These are phyloP conservation scores for Raffaelea arxii DNA, from an alignment of 2,329 filamentous ascomycete species.

Conservation along the genomic window DNA sequence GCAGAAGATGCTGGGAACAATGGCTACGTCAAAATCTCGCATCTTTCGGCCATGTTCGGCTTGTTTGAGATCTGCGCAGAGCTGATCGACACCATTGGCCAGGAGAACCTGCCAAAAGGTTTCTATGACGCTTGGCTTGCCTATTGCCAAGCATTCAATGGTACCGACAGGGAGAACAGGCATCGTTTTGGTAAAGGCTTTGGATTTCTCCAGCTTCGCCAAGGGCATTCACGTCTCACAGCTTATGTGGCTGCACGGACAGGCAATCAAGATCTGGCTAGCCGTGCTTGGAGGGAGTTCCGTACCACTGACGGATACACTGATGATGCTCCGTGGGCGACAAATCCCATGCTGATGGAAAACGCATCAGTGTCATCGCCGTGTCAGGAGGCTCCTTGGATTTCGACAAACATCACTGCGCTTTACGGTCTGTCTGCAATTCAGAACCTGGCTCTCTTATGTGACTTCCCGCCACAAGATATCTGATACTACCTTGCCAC, in stretches of 20 bases:
- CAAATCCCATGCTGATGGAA: neutral
- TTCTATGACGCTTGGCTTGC: slow-evolving; percentile 41
- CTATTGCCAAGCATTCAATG: neutral
- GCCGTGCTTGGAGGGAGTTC: slow-evolving; percentile 16
- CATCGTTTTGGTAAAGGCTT: neutral
- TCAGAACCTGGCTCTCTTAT: slow-evolving; percentile 37
- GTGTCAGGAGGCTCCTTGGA: slow-evolving; percentile 46
- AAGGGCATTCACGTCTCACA: slow-evolving; percentile 48
- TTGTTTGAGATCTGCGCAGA: slow-evolving; percentile 49
- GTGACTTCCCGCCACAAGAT: no score
- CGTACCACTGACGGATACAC: neutral
- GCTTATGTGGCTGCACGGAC: slow-evolving; percentile 29
- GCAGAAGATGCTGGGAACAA: slow-evolving; percentile 40
- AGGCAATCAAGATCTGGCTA: neutral
- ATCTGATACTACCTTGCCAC: no score
- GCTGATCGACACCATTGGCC: slow-evolving; percentile 37
- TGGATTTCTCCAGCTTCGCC: slow-evolving; percentile 30
- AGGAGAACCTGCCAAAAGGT: slow-evolving; percentile 16
- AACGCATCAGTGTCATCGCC: neutral
- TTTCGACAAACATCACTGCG: slow-evolving; percentile 46
- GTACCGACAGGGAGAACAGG: neutral
- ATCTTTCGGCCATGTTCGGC: slow-evolving; percentile 49
- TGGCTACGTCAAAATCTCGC: slow-evolving; percentile 40
- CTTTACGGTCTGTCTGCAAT: slow-evolving; percentile 49
- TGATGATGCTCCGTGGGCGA: neutral